Percentiles rank a stretch among this genome's conserved stretches.
These are phyloP conservation scores for Debaryomycetaceae sp. DNA, from an alignment of 1,139 yeast genomes.

Conservation along the genomic window DNA sequence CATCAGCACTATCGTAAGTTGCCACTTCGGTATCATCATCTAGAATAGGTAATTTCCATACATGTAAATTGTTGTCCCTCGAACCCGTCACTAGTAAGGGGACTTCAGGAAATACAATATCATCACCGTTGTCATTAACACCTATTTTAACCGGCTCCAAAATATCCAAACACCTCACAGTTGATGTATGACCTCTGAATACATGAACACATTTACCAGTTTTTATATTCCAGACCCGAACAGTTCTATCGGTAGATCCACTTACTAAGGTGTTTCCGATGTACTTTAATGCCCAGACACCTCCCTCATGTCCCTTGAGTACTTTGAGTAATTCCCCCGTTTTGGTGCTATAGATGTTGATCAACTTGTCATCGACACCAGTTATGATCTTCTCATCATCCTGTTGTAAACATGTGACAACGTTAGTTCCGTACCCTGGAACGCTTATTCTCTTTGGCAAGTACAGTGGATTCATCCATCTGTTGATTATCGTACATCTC, in stretches of 20 bases:
- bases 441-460: conserved; percentile 69
- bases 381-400: conserved; percentile 90
- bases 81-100: conserved; percentile 85
- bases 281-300: conserved; percentile 97
- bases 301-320: conserved; percentile 89
- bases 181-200: conserved; percentile 86
- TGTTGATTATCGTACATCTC: conserved; percentile 57
- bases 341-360: conserved; percentile 74
- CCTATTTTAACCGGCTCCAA: conserved; percentile 64
- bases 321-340: conserved; percentile 69
- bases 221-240: conserved; percentile 79
- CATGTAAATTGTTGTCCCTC: conserved; percentile 82
- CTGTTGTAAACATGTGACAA: conserved; percentile 91
- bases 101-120: conserved; percentile 56
- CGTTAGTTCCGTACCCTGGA: conserved; percentile 68
- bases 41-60: conserved; percentile 79
- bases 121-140: conserved; percentile 58
- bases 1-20: conserved; percentile 35
- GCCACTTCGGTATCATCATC: conserved; percentile 38
- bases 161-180: conserved; percentile 87
- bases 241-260: conserved; percentile 90
- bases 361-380: conserved; percentile 85
- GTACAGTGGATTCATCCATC: conserved; percentile 82
- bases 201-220: conserved; percentile 79
- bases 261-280: conserved; percentile 79